Conservation (phyloP, 306 rosid genomes). For the Erythrophleum fordii region DNA sequence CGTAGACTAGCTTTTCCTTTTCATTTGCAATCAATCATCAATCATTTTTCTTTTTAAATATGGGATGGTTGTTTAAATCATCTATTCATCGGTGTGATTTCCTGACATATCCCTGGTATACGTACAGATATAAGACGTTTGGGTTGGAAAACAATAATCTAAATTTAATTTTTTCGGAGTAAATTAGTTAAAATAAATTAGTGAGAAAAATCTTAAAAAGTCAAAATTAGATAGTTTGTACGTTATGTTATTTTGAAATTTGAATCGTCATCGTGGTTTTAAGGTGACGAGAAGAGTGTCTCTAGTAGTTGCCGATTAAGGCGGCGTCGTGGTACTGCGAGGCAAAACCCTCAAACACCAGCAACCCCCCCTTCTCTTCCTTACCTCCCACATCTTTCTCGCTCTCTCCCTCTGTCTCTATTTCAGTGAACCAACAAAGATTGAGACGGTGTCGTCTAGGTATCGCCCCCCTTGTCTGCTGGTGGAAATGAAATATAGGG, state of each 20-base stretch:
- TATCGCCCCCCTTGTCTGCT: not conserved
- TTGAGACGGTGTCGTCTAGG: not conserved
- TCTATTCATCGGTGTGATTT: not conserved
- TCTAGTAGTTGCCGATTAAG: conserved; percentile 2
- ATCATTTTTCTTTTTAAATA: no score
- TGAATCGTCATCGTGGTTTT: not conserved
- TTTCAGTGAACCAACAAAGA: not conserved
- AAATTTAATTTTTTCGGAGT: not conserved
- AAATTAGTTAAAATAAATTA: not conserved
- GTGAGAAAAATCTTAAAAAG: not conserved
- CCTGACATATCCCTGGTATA: not conserved
- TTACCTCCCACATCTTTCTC: not conserved
- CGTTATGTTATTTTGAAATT: not conserved
- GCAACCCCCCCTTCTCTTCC: no score
- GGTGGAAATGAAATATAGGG: no score
- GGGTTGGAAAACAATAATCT: not conserved
- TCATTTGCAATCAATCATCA: no score
- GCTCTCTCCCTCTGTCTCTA: not conserved
- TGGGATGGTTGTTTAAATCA: no score
- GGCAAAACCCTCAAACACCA: conserved; percentile 1
- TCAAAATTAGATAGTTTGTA: no score
- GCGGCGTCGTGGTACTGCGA: conserved; percentile 31
- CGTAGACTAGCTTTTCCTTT: not conserved
- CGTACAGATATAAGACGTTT: no score
- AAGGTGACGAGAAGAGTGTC: not conserved